Base-by-base conservation (phyloP, 2,329 filamentous ascomycete species). In the Pestalotiopsis fici region DNA sequence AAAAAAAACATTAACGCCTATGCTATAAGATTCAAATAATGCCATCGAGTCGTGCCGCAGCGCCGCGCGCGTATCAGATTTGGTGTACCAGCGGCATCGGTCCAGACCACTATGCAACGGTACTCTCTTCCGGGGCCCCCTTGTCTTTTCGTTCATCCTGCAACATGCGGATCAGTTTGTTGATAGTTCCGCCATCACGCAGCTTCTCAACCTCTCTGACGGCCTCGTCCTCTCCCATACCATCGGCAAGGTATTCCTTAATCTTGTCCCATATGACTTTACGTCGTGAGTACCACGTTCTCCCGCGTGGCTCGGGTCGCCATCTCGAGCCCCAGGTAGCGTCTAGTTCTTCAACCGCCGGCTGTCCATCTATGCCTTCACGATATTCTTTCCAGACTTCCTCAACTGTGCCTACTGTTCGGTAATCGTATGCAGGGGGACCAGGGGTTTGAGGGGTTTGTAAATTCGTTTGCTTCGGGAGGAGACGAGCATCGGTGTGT, bases 211-310 rank as follows among this genome's bases (percentile, higher is more conserved):
- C 77, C 67, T 79, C 77, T 63, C 68, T 70, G 13, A 80, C 77
- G 3, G 78, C 77, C 15, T 74, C 72, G 4, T 78, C 73, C 68
- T 80, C 78, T 54, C 74, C 74, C 70, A 79, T 74, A 4, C 78
- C 78, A 57, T 79, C 78, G 31, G 71, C 70, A 50, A 80, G 77
- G 66, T 74, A 76, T 59, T 79, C 78, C 67, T 77, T 79, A 54
- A 80, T 78, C 69, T 79, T 80, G 65, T 80, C 78, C 76, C 77
- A 78, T 55, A 80, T 78, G n/a, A 79, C 76, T 71, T 80, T 80
- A 62, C 78, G 75, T 59, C 78, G 73, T 43, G 76, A 78, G 66
- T 79, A 80, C 77, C 78, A 80, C n/a, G 77, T 78, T 27, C 78
- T 71, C 13, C 78, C 76, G 35, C 77, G 76, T 23, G 77, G 74